Evolutionary conservation across 2,329 filamentous ascomycete species (phyloP).

Genomic region (Zymoseptoria ardabiliae): DNA sequence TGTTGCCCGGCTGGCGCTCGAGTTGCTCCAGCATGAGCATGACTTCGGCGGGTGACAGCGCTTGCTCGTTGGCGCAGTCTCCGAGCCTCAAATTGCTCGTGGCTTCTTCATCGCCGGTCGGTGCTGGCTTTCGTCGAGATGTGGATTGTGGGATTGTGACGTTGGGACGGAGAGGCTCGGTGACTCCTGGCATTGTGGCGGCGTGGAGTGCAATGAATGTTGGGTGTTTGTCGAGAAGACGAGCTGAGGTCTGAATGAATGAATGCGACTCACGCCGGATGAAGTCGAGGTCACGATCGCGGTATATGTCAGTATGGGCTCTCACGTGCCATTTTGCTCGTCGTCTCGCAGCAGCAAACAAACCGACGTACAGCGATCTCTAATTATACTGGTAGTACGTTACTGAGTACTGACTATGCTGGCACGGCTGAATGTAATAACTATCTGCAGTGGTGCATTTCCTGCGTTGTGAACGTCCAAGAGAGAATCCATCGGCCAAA

Average conservation of each 20-base stretch:
- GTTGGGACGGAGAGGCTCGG: slow-evolving; percentile 5
- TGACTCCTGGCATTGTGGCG: slow-evolving; percentile 25
- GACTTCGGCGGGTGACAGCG: slow-evolving; percentile 85
- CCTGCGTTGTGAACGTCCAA: neutral
- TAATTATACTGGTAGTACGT: neutral
- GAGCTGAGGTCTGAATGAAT: neutral
- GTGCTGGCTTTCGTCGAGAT: slow-evolving; percentile 57
- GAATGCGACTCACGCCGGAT: no score
- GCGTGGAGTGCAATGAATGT: neutral
- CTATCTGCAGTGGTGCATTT: neutral
- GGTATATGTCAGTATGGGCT: no score
- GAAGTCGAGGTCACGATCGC: no score
- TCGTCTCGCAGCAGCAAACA: neutral
- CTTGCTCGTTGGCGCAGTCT: slow-evolving; percentile 88
- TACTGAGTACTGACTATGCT: neutral
- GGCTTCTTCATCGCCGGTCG: slow-evolving; percentile 80
- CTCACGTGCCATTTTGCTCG: no score
- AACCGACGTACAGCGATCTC: neutral
- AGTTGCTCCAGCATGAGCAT: slow-evolving; percentile 87
- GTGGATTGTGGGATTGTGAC: slow-evolving; percentile 18
- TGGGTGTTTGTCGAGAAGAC: slow-evolving; percentile 1
- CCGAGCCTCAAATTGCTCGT: slow-evolving; percentile 74
- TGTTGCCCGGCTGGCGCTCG: slow-evolving; percentile 39
- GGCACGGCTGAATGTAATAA: neutral
- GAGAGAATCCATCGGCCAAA: neutral